phyloP scores from a whole-genome alignment of 73 alveolate genomes.

The Urostyla sp. region DNA sequence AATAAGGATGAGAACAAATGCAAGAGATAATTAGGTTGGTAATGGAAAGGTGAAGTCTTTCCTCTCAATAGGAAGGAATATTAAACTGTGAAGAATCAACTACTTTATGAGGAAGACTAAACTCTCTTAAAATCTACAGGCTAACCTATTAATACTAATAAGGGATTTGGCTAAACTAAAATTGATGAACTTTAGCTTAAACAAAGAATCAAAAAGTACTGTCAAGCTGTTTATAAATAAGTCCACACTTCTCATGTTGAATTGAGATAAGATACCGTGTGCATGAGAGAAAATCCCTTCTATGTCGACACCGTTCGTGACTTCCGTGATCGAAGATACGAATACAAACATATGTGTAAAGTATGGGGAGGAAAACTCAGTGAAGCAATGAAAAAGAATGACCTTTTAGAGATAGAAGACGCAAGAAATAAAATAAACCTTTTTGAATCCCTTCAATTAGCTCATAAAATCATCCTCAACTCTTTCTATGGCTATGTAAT shows the following conservation, averaged over 20 bases:
- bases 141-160: background rate
- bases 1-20: slow-evolving; percentile 93
- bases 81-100: slow-evolving; percentile 87
- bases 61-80: slow-evolving; percentile 95
- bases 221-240: slow-evolving; percentile 87
- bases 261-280: slow-evolving; percentile 94
- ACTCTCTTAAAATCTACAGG: background rate
- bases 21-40: slow-evolving; percentile 94
- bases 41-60: slow-evolving; percentile 97
- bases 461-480: slow-evolving; percentile 99
- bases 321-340: slow-evolving; percentile 99
- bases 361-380: slow-evolving; percentile 93
- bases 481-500: slow-evolving; percentile 99
- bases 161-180: background rate
- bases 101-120: slow-evolving; percentile 79
- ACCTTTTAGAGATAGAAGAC: slow-evolving; percentile 70
- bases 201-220: slow-evolving; percentile 91
- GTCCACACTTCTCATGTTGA: slow-evolving; percentile 84
- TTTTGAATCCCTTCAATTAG: slow-evolving; percentile 95
- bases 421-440: slow-evolving; percentile 84
- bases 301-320: slow-evolving; percentile 99
- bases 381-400: slow-evolving; percentile 91
- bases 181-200: slow-evolving; percentile 69
- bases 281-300: slow-evolving; percentile 99
- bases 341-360: slow-evolving; percentile 93